Percentiles rank a stretch among this genome's conserved stretches.
phyloP scores from a whole-genome alignment of 2,329 filamentous ascomycete species.

The Hirsutella thompsonii region DNA sequence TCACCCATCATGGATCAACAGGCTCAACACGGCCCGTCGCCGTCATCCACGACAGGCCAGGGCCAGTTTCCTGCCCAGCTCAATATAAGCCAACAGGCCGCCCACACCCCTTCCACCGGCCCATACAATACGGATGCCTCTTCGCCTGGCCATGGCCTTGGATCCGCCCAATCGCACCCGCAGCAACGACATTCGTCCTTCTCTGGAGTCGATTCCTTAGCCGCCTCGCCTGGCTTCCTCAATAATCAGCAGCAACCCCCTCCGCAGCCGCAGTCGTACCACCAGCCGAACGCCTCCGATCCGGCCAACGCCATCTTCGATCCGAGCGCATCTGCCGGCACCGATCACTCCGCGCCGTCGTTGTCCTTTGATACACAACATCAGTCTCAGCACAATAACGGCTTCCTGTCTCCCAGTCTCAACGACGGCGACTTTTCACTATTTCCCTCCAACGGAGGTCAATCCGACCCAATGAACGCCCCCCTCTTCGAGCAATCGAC shows the following conservation, averaged over 20 bases:
- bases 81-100: conserved; percentile 51
- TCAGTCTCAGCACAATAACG: conserved; percentile 23
- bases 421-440: conserved; percentile 48
- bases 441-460: conserved; percentile 42
- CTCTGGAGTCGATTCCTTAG: conserved; percentile 25
- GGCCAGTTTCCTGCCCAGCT: conserved; percentile 20
- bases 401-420: conserved; percentile 37
- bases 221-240: conserved; percentile 34
- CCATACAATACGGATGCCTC: conserved; percentile 35
- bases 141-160: conserved; percentile 44
- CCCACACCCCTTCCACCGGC: conserved; percentile 48
- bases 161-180: conserved; percentile 31
- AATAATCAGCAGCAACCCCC: conserved; percentile 28
- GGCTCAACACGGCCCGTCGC: conserved; percentile 39
- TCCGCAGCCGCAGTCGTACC: conserved; percentile 8
- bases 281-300: conserved; percentile 19
- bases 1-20: conserved; percentile 27
- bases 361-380: conserved; percentile 27
- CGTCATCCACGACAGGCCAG: conserved; percentile 30
- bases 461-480: conserved; percentile 45
- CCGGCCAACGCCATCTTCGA: conserved; percentile 26
- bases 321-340: conserved; percentile 21
- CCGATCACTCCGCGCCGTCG: conserved; percentile 24
- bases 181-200: conserved; percentile 14
- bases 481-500: conserved; percentile 42